These are phyloP conservation scores for Trichoderma asperellum DNA, from an alignment of 2,329 filamentous ascomycete genomes.

Conservation along the genomic window DNA sequence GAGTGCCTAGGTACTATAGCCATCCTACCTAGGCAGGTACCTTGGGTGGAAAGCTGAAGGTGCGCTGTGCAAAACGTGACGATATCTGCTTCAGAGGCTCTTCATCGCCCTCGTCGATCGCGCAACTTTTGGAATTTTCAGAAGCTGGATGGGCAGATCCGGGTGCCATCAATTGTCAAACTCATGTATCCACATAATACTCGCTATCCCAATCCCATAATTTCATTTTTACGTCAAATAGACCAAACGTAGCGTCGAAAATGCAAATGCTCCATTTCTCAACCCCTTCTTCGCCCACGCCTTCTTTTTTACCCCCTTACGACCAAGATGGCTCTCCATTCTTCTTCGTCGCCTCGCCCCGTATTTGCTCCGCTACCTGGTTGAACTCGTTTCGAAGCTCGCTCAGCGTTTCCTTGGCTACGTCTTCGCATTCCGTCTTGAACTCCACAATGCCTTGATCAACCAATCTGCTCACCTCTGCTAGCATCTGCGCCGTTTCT, in stretches of 20 bases:
- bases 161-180: neutral
- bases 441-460: neutral
- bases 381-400: neutral
- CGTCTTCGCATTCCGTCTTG: neutral
- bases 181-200: neutral
- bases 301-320: neutral
- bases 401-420: neutral
- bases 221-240: neutral
- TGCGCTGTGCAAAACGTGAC: too few relatives aligned
- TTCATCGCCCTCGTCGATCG: too few relatives aligned
- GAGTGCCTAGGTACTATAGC: too few relatives aligned
- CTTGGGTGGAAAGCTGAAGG: neutral
- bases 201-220: neutral
- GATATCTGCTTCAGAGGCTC: too few relatives aligned
- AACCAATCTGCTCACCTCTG: neutral
- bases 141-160: too few relatives aligned
- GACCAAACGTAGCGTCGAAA: neutral
- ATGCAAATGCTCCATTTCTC: neutral
- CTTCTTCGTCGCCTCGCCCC: neutral
- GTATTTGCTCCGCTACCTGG: neutral
- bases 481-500: neutral
- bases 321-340: neutral
- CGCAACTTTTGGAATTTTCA: too few relatives aligned
- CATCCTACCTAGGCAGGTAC: neutral
- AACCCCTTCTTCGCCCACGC: too few relatives aligned